These are phyloP conservation scores for Chalciporus chontae DNA, from an alignment of 768 basidiomycete species.

Conservation along the genomic window DNA sequence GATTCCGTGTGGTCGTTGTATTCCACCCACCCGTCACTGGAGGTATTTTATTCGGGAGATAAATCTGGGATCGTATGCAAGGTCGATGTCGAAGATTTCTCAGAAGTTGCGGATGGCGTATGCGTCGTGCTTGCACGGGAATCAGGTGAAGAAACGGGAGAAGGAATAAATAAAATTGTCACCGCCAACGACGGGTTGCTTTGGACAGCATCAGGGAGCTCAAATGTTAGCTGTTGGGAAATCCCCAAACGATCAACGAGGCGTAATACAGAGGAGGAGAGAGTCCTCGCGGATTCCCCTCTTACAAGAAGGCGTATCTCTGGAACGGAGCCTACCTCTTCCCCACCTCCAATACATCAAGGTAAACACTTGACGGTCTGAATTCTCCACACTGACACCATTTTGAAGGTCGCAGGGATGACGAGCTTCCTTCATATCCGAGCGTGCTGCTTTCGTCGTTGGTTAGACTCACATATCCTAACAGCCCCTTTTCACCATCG, in stretches of 20 bases:
- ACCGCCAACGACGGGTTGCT: slow-evolving; percentile 79
- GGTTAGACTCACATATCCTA: slow-evolving; percentile 63
- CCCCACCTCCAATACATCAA: slow-evolving; percentile 10
- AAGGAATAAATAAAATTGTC: slow-evolving; percentile 80
- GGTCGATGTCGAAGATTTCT: slow-evolving; percentile 83
- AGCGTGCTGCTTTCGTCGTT: slow-evolving; percentile 72
- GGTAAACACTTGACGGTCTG: slow-evolving; percentile 14
- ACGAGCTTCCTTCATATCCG: slow-evolving; percentile 38
- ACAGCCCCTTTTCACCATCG: slow-evolving; percentile 52
- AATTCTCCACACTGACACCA: slow-evolving; percentile 8
- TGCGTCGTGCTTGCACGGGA: slow-evolving; percentile 82
- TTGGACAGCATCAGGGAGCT: slow-evolving; percentile 88
- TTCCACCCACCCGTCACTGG: slow-evolving; percentile 82
- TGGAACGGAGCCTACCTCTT: slow-evolving; percentile 16
- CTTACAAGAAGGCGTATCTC: slow-evolving; percentile 9
- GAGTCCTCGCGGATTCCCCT: slow-evolving; percentile 10
- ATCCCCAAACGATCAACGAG: slow-evolving; percentile 46
- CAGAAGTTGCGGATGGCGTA: slow-evolving; percentile 83
- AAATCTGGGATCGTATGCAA: slow-evolving; percentile 85
- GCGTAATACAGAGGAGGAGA: slow-evolving; percentile 9
- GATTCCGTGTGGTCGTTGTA: slow-evolving; percentile 93
- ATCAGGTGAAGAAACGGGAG: slow-evolving; percentile 40
- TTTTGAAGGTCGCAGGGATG: slow-evolving; percentile 19
- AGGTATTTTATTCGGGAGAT: slow-evolving; percentile 93
- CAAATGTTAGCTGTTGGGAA: slow-evolving; percentile 79